Evolutionary conservation across 2,329 filamentous ascomycete species (phyloP).

Genomic region (Penicillium sp.): DNA sequence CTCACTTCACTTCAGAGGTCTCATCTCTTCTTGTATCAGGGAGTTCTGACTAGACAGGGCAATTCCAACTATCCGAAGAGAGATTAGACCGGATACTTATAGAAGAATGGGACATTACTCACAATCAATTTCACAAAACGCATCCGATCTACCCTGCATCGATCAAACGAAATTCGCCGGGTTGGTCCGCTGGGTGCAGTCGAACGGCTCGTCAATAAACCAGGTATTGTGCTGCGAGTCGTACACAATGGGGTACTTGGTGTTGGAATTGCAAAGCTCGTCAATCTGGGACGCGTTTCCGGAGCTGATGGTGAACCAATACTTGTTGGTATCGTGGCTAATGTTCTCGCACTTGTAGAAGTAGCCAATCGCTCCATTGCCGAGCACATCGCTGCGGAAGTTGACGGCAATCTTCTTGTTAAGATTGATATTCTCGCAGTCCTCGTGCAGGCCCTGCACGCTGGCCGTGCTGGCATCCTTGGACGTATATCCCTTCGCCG

Average conservation of each 20-base stretch:
- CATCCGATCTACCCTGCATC: not conserved
- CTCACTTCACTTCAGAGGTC: too few species aligned
- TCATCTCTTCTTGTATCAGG: too few species aligned
- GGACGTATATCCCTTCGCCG: constrained; percentile 20
- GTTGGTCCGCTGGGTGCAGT: constrained; percentile 18
- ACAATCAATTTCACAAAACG: not conserved
- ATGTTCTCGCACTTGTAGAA: constrained; percentile 26
- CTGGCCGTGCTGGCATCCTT: constrained; percentile 10
- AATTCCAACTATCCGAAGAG: too few species aligned
- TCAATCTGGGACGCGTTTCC: constrained; percentile 16
- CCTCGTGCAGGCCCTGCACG: constrained; percentile 14
- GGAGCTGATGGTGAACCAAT: constrained; percentile 25
- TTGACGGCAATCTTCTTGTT: constrained; percentile 22
- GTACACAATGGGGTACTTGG: constrained; percentile 18
- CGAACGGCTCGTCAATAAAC: constrained; percentile 25
- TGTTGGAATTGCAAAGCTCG: constrained; percentile 15
- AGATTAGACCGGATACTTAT: too few species aligned
- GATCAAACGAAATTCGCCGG: constrained; percentile 4
- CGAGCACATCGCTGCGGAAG: constrained; percentile 23
- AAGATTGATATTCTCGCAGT: constrained; percentile 24
- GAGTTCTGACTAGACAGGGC: too few species aligned
- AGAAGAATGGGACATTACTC: not conserved
- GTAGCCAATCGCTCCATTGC: constrained; percentile 16
- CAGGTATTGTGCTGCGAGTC: constrained; percentile 21
- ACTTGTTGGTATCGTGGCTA: constrained; percentile 19